Evolutionary conservation across 2,329 filamentous ascomycete genomes (phyloP).

Genomic region (Fusarium liriodendri): DNA sequence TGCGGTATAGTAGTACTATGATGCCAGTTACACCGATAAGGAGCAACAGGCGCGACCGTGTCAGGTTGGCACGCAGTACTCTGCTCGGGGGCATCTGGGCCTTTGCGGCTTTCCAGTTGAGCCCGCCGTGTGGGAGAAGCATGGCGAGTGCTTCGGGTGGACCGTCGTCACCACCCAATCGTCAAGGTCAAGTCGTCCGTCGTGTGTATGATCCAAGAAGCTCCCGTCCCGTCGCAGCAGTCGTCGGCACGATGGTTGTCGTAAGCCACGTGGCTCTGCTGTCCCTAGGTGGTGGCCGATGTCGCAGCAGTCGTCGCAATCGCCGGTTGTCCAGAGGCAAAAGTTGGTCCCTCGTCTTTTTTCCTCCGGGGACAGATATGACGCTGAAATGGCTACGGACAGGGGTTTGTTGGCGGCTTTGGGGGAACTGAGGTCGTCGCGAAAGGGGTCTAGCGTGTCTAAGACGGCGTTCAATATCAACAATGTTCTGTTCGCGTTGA

Average conservation of each 20-base stretch:
- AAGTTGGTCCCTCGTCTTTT: neutral
- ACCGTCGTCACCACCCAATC: slow-evolving; percentile 32
- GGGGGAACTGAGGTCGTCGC: slow-evolving; percentile 25
- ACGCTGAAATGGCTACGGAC: slow-evolving; percentile 22
- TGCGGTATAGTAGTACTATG: slow-evolving; percentile 87
- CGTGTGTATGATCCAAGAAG: slow-evolving; percentile 10
- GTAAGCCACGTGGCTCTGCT: slow-evolving; percentile 19
- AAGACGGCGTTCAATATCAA: slow-evolving; percentile 7
- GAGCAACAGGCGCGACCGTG: slow-evolving; percentile 81
- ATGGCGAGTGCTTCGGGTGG: slow-evolving; percentile 63
- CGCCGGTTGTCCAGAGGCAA: slow-evolving; percentile 2
- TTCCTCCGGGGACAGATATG: slow-evolving; percentile 18
- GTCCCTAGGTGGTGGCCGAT: neutral
- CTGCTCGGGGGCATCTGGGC: slow-evolving; percentile 81
- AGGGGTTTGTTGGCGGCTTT: slow-evolving; percentile 28
- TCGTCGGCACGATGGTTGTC: slow-evolving; percentile 11
- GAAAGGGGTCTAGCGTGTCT: slow-evolving; percentile 24
- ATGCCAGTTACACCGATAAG: slow-evolving; percentile 76
- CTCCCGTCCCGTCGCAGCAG: slow-evolving; percentile 8
- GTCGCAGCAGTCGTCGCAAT: slow-evolving; percentile 14
- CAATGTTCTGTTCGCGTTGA: slow-evolving; percentile 4
- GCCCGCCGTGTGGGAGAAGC: slow-evolving; percentile 89
- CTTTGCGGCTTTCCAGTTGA: slow-evolving; percentile 92
- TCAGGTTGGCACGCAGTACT: slow-evolving; percentile 76
- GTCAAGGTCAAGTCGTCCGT: slow-evolving; percentile 16